Evolutionary conservation across 208 protist species (phyloP).

Genomic region (Wallacemonas collosoma): DNA sequence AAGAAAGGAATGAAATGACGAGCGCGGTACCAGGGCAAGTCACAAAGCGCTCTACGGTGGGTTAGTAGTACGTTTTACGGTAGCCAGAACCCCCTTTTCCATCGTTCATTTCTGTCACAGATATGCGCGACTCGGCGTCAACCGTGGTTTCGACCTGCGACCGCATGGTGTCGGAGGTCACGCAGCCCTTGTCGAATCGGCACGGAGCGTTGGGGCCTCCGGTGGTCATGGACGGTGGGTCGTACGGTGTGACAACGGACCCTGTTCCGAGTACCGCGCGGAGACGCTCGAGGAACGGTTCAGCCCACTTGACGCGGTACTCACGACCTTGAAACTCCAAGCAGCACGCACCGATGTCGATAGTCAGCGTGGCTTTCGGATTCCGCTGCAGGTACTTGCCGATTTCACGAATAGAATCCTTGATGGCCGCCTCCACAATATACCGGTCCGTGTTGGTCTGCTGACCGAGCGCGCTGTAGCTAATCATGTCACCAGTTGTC

Average conservation of each 20-base stretch:
- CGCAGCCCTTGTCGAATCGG: slow-evolving; percentile 55
- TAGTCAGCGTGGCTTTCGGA: slow-evolving; percentile 45
- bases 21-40: not conserved
- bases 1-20: no score
- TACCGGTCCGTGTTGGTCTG: slow-evolving; percentile 55
- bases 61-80: slow-evolving; percentile 59
- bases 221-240: slow-evolving; percentile 65
- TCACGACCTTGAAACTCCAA: slow-evolving; percentile 70
- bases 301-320: slow-evolving; percentile 81
- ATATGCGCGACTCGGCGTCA: slow-evolving; percentile 58
- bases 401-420: slow-evolving; percentile 82
- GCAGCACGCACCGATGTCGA: slow-evolving; percentile 71
- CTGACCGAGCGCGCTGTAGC: slow-evolving; percentile 44
- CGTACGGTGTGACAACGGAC: slow-evolving; percentile 52
- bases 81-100: slow-evolving; percentile 61
- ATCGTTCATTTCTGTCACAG: slow-evolving; percentile 69
- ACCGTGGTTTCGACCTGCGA: slow-evolving; percentile 40
- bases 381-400: slow-evolving; percentile 84
- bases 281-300: slow-evolving; percentile 51
- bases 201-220: slow-evolving; percentile 52
- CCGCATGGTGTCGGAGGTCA: slow-evolving; percentile 39
- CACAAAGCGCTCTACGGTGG: not conserved
- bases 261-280: slow-evolving; percentile 32
- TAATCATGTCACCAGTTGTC: slow-evolving; percentile 52
- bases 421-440: slow-evolving; percentile 73